Conservation (phyloP, 257 asterid genomes). For the Salvia miltiorrhiza region DNA sequence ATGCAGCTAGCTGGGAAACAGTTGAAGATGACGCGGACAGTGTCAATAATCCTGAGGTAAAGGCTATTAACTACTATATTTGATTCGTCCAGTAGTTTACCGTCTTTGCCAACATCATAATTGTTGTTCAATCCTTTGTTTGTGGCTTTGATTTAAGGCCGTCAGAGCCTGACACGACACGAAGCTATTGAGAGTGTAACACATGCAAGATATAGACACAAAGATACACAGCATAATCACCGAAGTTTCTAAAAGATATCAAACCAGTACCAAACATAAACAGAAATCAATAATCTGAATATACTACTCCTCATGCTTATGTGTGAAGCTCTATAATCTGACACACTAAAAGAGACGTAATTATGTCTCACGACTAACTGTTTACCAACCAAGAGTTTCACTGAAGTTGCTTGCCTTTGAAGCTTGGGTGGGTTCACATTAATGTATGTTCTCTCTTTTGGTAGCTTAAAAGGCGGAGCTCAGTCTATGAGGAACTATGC, state of each 20-base stretch:
- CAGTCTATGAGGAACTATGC: not conserved
- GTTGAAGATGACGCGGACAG: constrained; percentile 72
- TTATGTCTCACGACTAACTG: not conserved
- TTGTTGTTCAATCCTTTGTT: not conserved
- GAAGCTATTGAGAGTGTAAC: not conserved
- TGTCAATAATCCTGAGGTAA: constrained; percentile 61
- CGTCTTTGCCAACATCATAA: constrained; percentile 1
- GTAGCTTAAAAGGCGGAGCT: not conserved
- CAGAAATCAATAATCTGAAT: no score
- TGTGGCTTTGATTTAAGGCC: not conserved
- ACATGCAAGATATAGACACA: not conserved
- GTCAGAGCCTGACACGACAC: not conserved
- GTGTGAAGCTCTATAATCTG: not conserved
- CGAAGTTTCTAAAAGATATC: not conserved
- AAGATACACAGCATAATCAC: not conserved
- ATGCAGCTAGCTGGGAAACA: constrained; percentile 99
- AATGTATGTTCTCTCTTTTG: not conserved
- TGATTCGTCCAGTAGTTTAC: not conserved
- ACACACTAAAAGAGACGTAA: not conserved
- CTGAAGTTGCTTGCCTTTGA: not conserved
- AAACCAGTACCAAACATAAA: no score
- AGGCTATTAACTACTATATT: constrained; percentile 23
- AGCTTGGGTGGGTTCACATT: not conserved
- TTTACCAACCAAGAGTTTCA: not conserved
- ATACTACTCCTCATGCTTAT: no score